Conservation (phyloP, 2,329 filamentous ascomycete species). For the Cercospora zeina region DNA sequence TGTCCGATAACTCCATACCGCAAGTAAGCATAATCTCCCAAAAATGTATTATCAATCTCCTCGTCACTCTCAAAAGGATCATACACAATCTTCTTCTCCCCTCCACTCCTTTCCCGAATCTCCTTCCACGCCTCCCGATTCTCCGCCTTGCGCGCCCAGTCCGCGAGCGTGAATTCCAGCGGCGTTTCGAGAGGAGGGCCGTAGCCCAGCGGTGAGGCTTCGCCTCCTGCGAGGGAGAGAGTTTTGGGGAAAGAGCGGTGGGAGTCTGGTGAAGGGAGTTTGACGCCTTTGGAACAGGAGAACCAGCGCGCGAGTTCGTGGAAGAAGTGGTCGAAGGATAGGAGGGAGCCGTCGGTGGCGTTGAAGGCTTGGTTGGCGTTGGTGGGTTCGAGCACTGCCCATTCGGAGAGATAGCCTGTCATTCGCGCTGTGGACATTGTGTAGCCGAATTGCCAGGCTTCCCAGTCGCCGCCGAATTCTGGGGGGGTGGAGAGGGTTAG, state of each 20-base stretch:
- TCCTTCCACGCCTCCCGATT: constrained; percentile 7
- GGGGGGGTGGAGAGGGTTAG: constrained; percentile 33
- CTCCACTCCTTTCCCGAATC: neutral
- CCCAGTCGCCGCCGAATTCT: constrained; percentile 47
- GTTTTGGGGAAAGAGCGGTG: neutral
- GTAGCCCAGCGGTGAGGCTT: constrained; percentile 14
- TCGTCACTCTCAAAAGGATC: constrained; percentile 1
- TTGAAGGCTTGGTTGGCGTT: constrained; percentile 52
- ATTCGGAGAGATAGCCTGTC: constrained; percentile 52
- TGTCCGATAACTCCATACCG: neutral
- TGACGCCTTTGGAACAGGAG: constrained; percentile 4
- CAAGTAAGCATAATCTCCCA: constrained; percentile 4
- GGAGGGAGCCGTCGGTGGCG: constrained; percentile 46
- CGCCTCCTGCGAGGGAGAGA: constrained; percentile 4
- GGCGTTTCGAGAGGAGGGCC: neutral
- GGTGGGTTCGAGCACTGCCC: constrained; percentile 47
- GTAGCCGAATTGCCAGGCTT: constrained; percentile 47
- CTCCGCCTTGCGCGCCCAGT: constrained; percentile 5
- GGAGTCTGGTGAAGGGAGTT: neutral
- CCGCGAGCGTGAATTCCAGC: neutral
- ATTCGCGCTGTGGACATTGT: constrained; percentile 47
- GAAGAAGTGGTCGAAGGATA: constrained; percentile 45
- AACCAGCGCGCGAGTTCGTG: constrained; percentile 15
- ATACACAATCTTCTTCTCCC: neutral
- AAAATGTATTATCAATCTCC: constrained; percentile 5